A percentile compares a stretch with the other conserved stretches of the same genome.
phyloP scores from a whole-genome alignment of 352 stramenopile genomes.

The Plasmopara muralis region DNA sequence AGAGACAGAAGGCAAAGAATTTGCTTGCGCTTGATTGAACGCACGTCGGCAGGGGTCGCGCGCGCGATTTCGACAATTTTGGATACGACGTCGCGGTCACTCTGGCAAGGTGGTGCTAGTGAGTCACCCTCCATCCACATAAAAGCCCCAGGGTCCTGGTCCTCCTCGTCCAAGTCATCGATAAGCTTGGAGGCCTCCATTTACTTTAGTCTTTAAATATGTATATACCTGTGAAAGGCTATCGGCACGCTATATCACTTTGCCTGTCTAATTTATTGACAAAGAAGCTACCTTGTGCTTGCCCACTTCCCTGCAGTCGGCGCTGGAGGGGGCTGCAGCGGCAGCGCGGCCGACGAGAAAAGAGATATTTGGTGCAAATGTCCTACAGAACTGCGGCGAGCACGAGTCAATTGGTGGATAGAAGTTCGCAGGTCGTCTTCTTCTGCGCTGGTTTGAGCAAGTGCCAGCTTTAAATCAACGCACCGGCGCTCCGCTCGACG shows the following conservation, averaged over 20 bases:
- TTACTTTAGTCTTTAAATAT: too few relatives aligned
- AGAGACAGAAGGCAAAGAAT: conserved; percentile 1
- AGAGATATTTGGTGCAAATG: conserved; percentile 54
- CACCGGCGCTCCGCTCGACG: too few relatives aligned
- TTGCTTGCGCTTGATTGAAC: conserved; percentile 1
- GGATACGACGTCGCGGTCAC: conserved; percentile 46
- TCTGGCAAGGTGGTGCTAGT: conserved; percentile 51
- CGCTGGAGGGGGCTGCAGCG: conserved; percentile 17
- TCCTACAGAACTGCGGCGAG: conserved; percentile 39
- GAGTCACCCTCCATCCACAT: conserved; percentile 68
- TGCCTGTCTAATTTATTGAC: conserved; percentile 4
- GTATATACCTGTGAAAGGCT: too few relatives aligned
- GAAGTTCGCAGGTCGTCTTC: conserved; percentile 59
- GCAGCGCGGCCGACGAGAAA: conserved; percentile 32
- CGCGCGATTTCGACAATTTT: conserved; percentile 47
- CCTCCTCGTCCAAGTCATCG: conserved; percentile 31
- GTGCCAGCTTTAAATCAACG: too few relatives aligned
- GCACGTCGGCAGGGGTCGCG: conserved; percentile 36
- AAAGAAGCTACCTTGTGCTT: background rate
- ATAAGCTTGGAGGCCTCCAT: conserved; percentile 8
- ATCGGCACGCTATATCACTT: too few relatives aligned
- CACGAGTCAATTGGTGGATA: conserved; percentile 40
- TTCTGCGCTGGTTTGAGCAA: conserved; percentile 18
- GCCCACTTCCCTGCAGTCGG: conserved; percentile 14
- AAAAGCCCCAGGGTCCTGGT: conserved; percentile 33